Conservation (phyloP, 257 asterid species). For the Petunia axillaris region DNA sequence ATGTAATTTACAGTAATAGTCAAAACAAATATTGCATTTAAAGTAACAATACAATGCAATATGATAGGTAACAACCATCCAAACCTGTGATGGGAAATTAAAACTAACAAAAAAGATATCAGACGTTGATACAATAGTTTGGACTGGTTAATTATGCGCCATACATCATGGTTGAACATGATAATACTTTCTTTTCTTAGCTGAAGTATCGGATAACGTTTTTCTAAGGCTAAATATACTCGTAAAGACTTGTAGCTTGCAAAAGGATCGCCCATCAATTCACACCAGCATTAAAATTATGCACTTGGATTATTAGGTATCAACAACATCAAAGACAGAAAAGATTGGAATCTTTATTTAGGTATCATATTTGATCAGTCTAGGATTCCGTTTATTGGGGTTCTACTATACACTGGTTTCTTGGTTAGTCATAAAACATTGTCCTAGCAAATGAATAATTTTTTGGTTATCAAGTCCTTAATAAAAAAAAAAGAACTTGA, state of each 20-base stretch:
- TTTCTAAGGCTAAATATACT: neutral
- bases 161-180: neutral
- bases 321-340: neutral
- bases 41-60: no score
- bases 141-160: neutral
- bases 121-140: neutral
- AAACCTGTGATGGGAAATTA: neutral
- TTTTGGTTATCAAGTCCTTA: neutral
- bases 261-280: slow-evolving; percentile 13
- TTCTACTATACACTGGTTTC: neutral
- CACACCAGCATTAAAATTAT: slow-evolving; percentile 1
- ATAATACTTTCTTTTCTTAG: neutral
- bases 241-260: slow-evolving; percentile 1
- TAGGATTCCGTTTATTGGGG: neutral
- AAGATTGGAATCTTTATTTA: slow-evolving; percentile 16
- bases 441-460: neutral
- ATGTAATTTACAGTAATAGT: no score
- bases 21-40: no score
- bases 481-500: neutral
- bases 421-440: slow-evolving; percentile 1
- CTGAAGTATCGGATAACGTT: neutral
- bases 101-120: neutral
- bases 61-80: no score
- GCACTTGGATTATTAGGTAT: neutral
- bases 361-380: neutral